Conservation (phyloP, 768 basidiomycete species). For the Filobasidium floriforme region DNA sequence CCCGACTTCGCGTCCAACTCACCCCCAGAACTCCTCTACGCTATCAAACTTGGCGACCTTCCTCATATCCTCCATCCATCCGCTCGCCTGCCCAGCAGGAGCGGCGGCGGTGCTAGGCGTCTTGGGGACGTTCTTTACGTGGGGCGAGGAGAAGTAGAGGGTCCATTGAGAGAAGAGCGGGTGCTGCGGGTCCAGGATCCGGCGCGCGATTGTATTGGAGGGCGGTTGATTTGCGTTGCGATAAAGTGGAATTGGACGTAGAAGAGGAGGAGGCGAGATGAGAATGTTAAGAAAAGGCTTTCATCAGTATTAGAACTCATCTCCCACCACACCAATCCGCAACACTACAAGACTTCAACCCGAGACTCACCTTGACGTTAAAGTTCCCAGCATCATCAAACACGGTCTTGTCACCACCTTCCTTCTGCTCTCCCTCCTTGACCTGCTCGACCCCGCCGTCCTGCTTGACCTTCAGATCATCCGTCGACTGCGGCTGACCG, state of each 20-base stretch:
- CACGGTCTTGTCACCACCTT: conserved; percentile 58
- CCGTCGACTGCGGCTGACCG: not conserved
- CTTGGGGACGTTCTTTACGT: conserved; percentile 67
- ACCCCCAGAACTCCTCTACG: conserved; percentile 99
- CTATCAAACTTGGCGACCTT: conserved; percentile 91
- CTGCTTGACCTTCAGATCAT: conserved; percentile 51
- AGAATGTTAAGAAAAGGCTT: not conserved
- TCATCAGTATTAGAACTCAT: not conserved
- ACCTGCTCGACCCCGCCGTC: conserved; percentile 65
- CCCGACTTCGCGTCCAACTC: no score
- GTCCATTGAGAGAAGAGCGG: conserved; percentile 93
- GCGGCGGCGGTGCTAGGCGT: conserved; percentile 53
- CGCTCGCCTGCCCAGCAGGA: conserved; percentile 54
- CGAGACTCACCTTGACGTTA: conserved; percentile 80
- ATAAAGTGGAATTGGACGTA: not conserved
- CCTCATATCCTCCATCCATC: conserved; percentile 99
- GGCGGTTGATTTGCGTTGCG: no score
- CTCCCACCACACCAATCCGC: no score
- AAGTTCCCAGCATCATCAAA: conserved; percentile 88
- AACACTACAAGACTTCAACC: not conserved
- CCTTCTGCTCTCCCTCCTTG: conserved; percentile 29
- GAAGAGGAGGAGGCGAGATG: not conserved
- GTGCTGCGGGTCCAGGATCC: conserved; percentile 53
- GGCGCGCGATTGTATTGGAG: not conserved
- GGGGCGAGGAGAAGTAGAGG: conserved; percentile 94